Evolutionary conservation across 2,329 filamentous ascomycete genomes (phyloP), one percentile per base, ranked within the genome.

Genomic region (Zelopaecilomyces penicillatus): DNA sequence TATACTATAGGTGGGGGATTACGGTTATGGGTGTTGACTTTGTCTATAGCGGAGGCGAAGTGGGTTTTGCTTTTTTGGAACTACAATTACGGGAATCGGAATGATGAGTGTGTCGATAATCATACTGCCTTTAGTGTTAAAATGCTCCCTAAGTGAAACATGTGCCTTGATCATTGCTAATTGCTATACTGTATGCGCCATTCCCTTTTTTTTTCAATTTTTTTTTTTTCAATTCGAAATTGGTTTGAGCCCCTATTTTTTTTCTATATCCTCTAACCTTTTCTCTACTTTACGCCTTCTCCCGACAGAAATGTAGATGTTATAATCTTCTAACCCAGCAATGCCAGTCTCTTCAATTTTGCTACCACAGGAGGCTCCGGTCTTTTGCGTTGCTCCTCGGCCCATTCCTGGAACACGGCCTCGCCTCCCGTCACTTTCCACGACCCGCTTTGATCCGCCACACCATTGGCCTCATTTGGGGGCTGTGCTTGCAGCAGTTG

Each of bases 381-480:
- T 52, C 60, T 68, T 55, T 68, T 65, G 52, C 63, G 65, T 52
- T 61, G 64, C 6, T 66, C 72, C 47, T 71, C 62, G 39, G 76
- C 58, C 49, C 69, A 73, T 47, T 78, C 74, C 44, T 67, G 65
- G 42, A 78, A 54, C 31, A 79, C 75, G 4, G 69, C 74, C 26
- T 75, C 72, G 2, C 69, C 73, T 3, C 75, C 75, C n/a, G 59
- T 65, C 5, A 68, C 66, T 45, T 51, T 62, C 63, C 55, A 65
- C 32, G 50, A 43, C 40, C 42, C 54, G 39, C 45, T 54, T 6
- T 45, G 52, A 1, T 46, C 52, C 7, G 57, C 54, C 12, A 46
- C 53, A n/a, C 50, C 53, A 6, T 37, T 32, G 31, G n/a, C 31
- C 30, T 19, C 31, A 9, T 19, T 19, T 3, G 19, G 3, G 19